These are phyloP conservation scores for Lophiostoma macrostomum DNA, from an alignment of 495 filamentous ascomycete genomes.

Conservation along the genomic window DNA sequence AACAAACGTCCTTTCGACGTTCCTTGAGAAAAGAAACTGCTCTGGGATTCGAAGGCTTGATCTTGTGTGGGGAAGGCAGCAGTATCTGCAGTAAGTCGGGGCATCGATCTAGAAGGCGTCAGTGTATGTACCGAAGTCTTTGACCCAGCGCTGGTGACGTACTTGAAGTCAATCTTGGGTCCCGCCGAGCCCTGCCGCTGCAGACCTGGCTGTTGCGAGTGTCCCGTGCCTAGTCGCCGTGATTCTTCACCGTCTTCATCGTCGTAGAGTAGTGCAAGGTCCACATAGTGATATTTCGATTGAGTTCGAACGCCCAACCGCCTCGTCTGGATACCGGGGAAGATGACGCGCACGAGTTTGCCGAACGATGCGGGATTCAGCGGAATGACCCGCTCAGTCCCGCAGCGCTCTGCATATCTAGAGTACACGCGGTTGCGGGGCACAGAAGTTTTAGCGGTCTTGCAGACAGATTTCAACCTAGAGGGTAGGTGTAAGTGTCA, in stretches of 20 bases:
- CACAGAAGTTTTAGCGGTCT: constrained; percentile 76
- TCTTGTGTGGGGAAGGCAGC: constrained; percentile 59
- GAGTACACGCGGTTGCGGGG: constrained; percentile 90
- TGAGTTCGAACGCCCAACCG: constrained; percentile 90
- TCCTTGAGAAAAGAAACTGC: constrained; percentile 2
- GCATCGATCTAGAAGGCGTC: constrained; percentile 28
- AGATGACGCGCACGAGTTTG: constrained; percentile 93
- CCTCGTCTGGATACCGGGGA: constrained; percentile 88
- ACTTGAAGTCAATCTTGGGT: constrained; percentile 46
- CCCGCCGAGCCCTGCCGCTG: constrained; percentile 27
- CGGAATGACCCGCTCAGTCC: constrained; percentile 85
- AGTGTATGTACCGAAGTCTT: background rate
- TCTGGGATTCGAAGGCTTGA: constrained; percentile 28
- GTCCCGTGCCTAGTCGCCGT: background rate
- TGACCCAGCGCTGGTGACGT: background rate
- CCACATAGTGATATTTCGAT: constrained; percentile 98
- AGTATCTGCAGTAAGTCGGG: constrained; percentile 59
- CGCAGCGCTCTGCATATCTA: constrained; percentile 85
- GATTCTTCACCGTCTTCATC: constrained; percentile 22
- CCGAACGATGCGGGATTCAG: constrained; percentile 96
- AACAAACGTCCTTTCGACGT: constrained; percentile 39
- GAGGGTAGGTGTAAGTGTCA: constrained; percentile 8
- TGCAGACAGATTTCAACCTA: constrained; percentile 82
- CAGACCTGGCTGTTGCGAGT: background rate
- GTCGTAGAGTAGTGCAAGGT: constrained; percentile 70